Base-by-base conservation (phyloP, 129 eudicot genomes). In the Escallonia herrerae region DNA sequence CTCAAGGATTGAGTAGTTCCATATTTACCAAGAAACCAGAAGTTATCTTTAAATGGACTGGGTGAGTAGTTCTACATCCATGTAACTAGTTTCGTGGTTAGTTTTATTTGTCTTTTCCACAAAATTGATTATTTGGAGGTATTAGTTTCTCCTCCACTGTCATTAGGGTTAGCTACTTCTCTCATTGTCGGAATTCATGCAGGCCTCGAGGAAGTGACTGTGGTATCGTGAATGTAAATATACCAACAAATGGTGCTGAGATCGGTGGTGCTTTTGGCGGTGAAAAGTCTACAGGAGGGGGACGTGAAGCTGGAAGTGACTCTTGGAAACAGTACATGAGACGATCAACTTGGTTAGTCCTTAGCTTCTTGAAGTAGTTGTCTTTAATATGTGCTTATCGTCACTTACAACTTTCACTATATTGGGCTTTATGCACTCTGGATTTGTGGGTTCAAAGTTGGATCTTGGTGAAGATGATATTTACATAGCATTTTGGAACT, bases 241-340 rank as follows among this genome's bases (percentile, higher is more conserved):
- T 93, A 67, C 98, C 98, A 48, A 93, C 98, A 69, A 93, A 93
- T 66, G 98, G 96, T 74, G 98, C 98, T 68, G 98, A 93, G 74
- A 93, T 93, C 40, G 98, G 98, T 0, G 98, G 98, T 48, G 98
- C 98, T 71, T 93, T 93, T 72, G 98, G 98, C 40, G 98, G 98
- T 46, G 98, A 93, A 75, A 93, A 93, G 78, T 96, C 89, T 49
- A 93, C 98, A 3, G 98, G 98, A 38, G 98, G 98, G 33, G 98
- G 98, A 38, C 88, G 98, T 53, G 96, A 93, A 76, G 98, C 98
- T 60, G 98, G 98, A 73, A 93, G 98, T 22, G 98, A 93, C 77
- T 93, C 98, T 43, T 93, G 96, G 98, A 93, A 88, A 72, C 98
- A 93, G 70, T 93, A 93, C 74, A 93, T 93, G 98, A 88, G 98